These are phyloP conservation scores for Apiotrichum mycotoxinovorans DNA, from an alignment of 1,284 basidiomycete genomes.

Conservation along the genomic window DNA sequence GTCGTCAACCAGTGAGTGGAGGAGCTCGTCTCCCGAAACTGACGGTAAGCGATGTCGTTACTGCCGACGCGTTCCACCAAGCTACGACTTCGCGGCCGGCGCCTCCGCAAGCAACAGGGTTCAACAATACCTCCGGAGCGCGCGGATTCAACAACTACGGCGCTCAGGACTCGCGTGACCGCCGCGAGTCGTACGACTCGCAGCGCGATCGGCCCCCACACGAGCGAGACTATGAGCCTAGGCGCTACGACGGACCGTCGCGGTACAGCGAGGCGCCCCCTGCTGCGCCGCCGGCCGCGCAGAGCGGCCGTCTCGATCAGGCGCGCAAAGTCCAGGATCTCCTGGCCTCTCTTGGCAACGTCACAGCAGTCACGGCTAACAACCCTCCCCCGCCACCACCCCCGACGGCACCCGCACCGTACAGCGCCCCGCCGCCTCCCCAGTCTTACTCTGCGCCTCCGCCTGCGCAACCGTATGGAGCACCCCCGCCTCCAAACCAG, in stretches of 20 bases:
- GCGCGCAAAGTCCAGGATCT: slow-evolving; percentile 39
- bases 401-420: background rate
- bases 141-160: too few species aligned
- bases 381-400: background rate
- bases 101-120: background rate
- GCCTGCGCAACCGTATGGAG: slow-evolving; percentile 17
- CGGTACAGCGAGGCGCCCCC: slow-evolving; percentile 16
- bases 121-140: background rate
- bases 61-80: slow-evolving; percentile 12
- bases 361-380: slow-evolving; percentile 4
- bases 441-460: slow-evolving; percentile 4
- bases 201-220: background rate
- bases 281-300: slow-evolving; percentile 9
- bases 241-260: background rate
- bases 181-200: background rate
- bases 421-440: slow-evolving; percentile 3
- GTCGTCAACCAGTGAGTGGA: slow-evolving; percentile 42
- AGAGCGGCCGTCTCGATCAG: slow-evolving; percentile 34
- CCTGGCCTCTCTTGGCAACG: slow-evolving; percentile 26
- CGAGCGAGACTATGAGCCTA: background rate
- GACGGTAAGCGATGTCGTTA: slow-evolving; percentile 4
- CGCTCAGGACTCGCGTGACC: background rate
- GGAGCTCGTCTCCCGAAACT: too few species aligned
- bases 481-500: slow-evolving; percentile 5
- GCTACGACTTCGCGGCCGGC: background rate